Conservation (phyloP, 371 early-diverging fungal species). For the Mortierella sp. region DNA sequence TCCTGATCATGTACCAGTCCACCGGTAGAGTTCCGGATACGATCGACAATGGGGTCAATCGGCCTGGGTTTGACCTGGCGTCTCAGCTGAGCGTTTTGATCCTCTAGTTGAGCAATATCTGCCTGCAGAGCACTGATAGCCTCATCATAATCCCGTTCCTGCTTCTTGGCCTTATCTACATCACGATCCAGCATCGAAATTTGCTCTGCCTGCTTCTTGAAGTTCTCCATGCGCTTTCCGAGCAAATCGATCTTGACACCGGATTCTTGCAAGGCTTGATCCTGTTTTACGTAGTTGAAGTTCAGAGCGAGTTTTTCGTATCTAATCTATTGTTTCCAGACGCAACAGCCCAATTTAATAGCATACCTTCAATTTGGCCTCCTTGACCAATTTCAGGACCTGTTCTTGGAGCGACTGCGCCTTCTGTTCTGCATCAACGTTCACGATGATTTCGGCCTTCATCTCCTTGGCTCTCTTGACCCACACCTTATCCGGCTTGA, state of each 20-base stretch:
- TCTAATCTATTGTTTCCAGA: neutral
- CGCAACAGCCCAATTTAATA: no score
- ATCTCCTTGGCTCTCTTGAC: slow-evolving; percentile 78
- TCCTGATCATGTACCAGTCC: slow-evolving; percentile 19
- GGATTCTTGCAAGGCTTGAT: slow-evolving; percentile 82
- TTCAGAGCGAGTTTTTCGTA: neutral
- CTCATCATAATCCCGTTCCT: slow-evolving; percentile 78
- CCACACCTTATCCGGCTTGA: slow-evolving; percentile 81
- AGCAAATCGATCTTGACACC: slow-evolving; percentile 82
- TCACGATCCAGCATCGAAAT: slow-evolving; percentile 70
- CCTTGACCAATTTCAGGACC: slow-evolving; percentile 78
- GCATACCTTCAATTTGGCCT: slow-evolving; percentile 75
- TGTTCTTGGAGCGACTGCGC: slow-evolving; percentile 82
- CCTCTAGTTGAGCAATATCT: slow-evolving; percentile 76
- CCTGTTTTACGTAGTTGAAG: slow-evolving; percentile 44
- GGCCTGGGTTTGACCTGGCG: slow-evolving; percentile 29
- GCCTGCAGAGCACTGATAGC: slow-evolving; percentile 78
- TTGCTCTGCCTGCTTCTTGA: slow-evolving; percentile 75
- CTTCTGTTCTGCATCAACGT: slow-evolving; percentile 82
- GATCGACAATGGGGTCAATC: slow-evolving; percentile 21
- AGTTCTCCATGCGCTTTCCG: slow-evolving; percentile 77
- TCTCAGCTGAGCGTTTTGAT: slow-evolving; percentile 71
- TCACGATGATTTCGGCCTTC: slow-evolving; percentile 80
- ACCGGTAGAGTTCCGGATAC: slow-evolving; percentile 33
- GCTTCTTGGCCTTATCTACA: slow-evolving; percentile 67